phyloP scores from a whole-genome alignment of 129 eudicot genomes.

The Smallanthus sonchifolius region DNA sequence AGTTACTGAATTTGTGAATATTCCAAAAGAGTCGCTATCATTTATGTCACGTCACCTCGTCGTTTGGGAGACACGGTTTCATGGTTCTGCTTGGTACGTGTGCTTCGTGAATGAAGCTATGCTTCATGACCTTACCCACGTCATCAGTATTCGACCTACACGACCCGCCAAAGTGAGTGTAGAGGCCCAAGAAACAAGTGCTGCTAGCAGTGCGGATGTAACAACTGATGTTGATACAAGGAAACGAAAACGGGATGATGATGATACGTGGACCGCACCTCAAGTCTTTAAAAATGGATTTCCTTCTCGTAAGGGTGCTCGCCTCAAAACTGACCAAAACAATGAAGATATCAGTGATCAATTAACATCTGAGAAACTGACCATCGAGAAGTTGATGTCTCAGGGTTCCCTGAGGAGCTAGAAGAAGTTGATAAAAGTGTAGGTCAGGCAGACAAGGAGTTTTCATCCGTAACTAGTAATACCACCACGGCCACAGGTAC shows the following conservation, averaged over 20 bases:
- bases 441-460: slow-evolving; percentile 20
- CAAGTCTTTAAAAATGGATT: not conserved
- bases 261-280: too few relatives aligned
- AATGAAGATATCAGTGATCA: slow-evolving; percentile 25
- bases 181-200: slow-evolving; percentile 39
- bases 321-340: too few relatives aligned
- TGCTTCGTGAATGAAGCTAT: too few relatives aligned
- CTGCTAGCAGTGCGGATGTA: slow-evolving; percentile 19
- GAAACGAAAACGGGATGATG: slow-evolving; percentile 51
- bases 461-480: too few relatives aligned
- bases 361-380: slow-evolving; percentile 34
- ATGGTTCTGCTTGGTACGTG: too few relatives aligned
- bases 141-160: slow-evolving; percentile 67
- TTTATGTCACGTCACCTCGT: too few relatives aligned
- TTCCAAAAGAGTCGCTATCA: too few relatives aligned
- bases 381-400: slow-evolving; percentile 38
- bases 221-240: slow-evolving; percentile 17
- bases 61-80: too few relatives aligned
- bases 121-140: too few relatives aligned
- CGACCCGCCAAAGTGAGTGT: slow-evolving; percentile 45
- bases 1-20: too few relatives aligned
- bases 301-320: too few relatives aligned
- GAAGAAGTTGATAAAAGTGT: slow-evolving; percentile 28
- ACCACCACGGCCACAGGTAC: too few relatives aligned
- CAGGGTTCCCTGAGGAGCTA: slow-evolving; percentile 59